Evolutionary conservation across 345 rosid genomes (phyloP), one percentile per base, ranked within the genome.

Genomic region (Hibiscus trionum): DNA sequence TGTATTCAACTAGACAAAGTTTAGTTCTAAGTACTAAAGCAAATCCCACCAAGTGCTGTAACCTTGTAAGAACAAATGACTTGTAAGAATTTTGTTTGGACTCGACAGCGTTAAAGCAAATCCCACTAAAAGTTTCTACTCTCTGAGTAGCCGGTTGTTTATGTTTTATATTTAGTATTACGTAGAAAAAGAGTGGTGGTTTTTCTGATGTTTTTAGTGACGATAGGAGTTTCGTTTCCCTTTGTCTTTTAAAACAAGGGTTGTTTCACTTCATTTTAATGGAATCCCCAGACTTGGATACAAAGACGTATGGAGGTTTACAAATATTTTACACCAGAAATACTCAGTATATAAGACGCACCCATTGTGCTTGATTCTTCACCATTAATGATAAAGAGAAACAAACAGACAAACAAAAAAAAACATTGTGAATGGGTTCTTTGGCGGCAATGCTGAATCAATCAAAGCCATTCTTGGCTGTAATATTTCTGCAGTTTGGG

Each of bases 391-490:
- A 7, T 26, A 55, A 47, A 66, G 10, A 65, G 3, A 46, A 1
- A 44, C 17, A 39, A 64, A 19, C 21, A 19, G 3, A 21, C 2
- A 37, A 0, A 19, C 11, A 64, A 56, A 37, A 0, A 19, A 11
- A 64, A 56, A 56, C 33, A 58, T 26, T 15, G 2, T 16, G 2
- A 66, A 65, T 65, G 50, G 49, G 6, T 63, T 63, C 50, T 19
- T 64, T 39, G 9, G 61, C 14, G 26, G 61, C 16, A 26, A 42
- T n/a, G 53, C 42, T 61, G 12, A 31, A 37, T 16, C 77, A 59
- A 75, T 82, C 83, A 50, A 84, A 72, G 75, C 80, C 86, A 44
- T 79, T 77, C 71, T 24, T 79, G 47, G 86, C 81, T 17, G 76
- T 81, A 24, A 59, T 77, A 9, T 81, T 79, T 72, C 61, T 84